Conservation (phyloP, 192 early-diverging fungal species). For the Ramicandelaber brevisporus region DNA sequence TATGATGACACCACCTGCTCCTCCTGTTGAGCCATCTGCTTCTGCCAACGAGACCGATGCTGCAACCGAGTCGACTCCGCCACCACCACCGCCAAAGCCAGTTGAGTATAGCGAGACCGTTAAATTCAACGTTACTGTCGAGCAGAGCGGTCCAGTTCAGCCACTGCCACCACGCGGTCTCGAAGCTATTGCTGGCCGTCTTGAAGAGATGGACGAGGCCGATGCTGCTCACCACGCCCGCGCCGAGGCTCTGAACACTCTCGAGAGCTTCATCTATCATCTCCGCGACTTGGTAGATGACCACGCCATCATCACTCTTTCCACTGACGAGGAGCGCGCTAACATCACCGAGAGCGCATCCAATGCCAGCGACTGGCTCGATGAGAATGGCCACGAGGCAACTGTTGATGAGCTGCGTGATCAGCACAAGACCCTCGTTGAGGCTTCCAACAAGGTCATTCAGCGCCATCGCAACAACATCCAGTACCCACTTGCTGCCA, state of each 20-base stretch:
- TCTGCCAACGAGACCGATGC: too few species aligned
- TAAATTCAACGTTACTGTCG: slow-evolving; percentile 8
- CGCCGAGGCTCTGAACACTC: slow-evolving; percentile 63
- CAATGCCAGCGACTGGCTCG: slow-evolving; percentile 58
- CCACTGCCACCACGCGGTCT: slow-evolving; percentile 1
- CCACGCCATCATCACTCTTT: slow-evolving; percentile 36
- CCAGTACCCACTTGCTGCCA: slow-evolving; percentile 25
- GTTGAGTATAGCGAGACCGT: too few species aligned
- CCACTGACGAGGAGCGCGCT: slow-evolving; percentile 43
- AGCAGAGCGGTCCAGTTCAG: too few species aligned
- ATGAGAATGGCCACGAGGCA: slow-evolving; percentile 50
- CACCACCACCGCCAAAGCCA: too few species aligned
- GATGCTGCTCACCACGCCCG: slow-evolving; percentile 39
- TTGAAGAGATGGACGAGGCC: slow-evolving; percentile 39
- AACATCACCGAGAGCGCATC: slow-evolving; percentile 24
- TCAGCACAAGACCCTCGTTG: slow-evolving; percentile 12
- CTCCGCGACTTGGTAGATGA: slow-evolving; percentile 59
- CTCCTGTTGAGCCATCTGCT: too few species aligned
- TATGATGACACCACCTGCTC: too few species aligned
- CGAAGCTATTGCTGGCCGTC: slow-evolving; percentile 11
- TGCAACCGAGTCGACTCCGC: too few species aligned
- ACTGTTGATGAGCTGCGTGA: slow-evolving; percentile 11
- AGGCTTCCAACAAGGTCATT: slow-evolving; percentile 14
- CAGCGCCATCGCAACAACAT: slow-evolving; percentile 20
- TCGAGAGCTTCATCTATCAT: slow-evolving; percentile 79